Evolutionary conservation across 78 protist genomes (phyloP), one percentile per base, ranked within the genome.

Genomic region (Dictyostelium citrinum): DNA sequence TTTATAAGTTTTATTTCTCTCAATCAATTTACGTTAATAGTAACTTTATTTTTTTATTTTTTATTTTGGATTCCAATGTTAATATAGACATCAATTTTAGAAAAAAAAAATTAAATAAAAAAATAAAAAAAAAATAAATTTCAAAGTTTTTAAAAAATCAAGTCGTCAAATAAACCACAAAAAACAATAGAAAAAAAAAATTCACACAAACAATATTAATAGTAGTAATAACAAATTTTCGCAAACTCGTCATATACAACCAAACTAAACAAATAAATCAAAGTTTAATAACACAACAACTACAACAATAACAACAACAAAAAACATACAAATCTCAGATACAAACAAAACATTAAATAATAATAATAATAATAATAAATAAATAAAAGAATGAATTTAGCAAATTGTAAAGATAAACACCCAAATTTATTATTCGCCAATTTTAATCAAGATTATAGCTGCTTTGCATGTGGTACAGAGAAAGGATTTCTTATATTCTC

Each of bases 391-490:
- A 85, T 85, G 91, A 85, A 85, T 60, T 85, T 85, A 76, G 37
- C 71, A 8, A 85, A 72, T 58, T 85, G 91, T 27, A 85, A 67
- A 85, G 91, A 85, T 29, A 85, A 85, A 76, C 91, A 85, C 43
- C 75, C 71, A 76, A 85, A 85, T 43, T 46, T 90, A 39, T 51
- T 92, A 29, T 92, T 84, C 84, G 96, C 91, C 3, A 81, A 82
- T 49, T 92, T 92, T 61, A 92, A 92, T 84, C 96, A 92, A 76
- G 96, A 92, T 68, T 92, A 92, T 51, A 97, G 98, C 20, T 99
- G 99, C 75, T 97, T 98, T 49, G 97, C 99, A 7, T 64, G 95
- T 22, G 99, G 99, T 16, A 92, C 98, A 20, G 96, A 95, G 41
- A 90, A 85, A 20, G 99, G 99, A 1, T 99, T 99, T 81, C 78